Evolutionary conservation across 2,329 filamentous ascomycete genomes (phyloP).

Genomic region (Cryphonectria parasitica): DNA sequence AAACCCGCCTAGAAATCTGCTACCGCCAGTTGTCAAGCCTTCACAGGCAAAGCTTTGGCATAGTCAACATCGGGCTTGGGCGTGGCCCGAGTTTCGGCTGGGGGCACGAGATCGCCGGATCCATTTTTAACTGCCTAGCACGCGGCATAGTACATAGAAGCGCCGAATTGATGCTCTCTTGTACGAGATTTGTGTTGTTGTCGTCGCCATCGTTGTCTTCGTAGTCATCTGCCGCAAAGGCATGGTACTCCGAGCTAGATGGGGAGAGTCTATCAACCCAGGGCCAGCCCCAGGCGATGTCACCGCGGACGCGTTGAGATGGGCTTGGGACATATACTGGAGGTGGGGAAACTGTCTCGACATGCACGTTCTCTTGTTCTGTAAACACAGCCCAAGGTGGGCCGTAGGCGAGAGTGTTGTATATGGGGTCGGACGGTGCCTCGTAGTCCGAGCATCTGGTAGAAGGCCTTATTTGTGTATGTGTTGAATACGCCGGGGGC

Average conservation of each 20-base stretch:
- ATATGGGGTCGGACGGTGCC: not conserved
- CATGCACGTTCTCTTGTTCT: not conserved
- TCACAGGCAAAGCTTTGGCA: not conserved
- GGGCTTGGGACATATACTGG: slow-evolving; percentile 7
- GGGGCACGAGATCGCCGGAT: not conserved
- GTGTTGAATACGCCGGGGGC: not conserved
- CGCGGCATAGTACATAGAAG: not conserved
- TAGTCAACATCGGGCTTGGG: not conserved
- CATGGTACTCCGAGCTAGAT: not conserved
- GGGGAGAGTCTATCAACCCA: not conserved
- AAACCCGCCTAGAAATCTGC: not conserved
- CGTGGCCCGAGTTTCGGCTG: not conserved
- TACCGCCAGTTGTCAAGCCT: not conserved
- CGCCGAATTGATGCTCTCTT: not conserved
- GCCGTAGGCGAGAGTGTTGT: not conserved
- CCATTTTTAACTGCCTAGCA: not conserved
- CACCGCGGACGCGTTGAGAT: not conserved
- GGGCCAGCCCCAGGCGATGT: slow-evolving; percentile 6
- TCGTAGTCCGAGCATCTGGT: not conserved
- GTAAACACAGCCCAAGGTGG: not conserved
- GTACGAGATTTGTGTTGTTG: not conserved
- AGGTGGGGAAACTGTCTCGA: not conserved
- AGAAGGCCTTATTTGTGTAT: not conserved
- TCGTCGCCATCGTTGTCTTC: not conserved
- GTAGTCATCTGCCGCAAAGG: not conserved